phyloP scores from a whole-genome alignment of 192 early-diverging fungal genomes.

The Dispira simplex region DNA sequence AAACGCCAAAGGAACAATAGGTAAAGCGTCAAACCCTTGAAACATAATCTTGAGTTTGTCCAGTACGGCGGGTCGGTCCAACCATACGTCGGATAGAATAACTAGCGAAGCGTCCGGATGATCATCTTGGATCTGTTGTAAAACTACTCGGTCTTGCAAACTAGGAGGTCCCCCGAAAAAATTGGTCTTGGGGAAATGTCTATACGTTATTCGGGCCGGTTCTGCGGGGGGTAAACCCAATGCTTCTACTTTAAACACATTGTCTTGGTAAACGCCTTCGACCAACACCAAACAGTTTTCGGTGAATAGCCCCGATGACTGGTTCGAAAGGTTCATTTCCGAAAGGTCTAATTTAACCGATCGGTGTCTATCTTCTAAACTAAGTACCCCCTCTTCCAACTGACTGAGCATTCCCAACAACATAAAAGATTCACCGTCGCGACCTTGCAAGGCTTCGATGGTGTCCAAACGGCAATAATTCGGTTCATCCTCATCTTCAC shows the following conservation, averaged over 20 bases:
- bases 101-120: constrained; percentile 45
- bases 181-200: constrained; percentile 21
- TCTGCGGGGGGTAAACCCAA: constrained; percentile 71
- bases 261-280: constrained; percentile 61
- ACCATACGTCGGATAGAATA: constrained; percentile 70
- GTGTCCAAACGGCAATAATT: constrained; percentile 25
- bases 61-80: constrained; percentile 70
- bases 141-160: constrained; percentile 8
- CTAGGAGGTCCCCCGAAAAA: constrained; percentile 25
- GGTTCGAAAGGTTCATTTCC: constrained; percentile 22
- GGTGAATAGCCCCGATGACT: constrained; percentile 59
- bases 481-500: constrained; percentile 15
- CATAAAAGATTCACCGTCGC: constrained; percentile 44
- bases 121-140: constrained; percentile 13
- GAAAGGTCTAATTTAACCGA: constrained; percentile 60
- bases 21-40: constrained; percentile 43
- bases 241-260: constrained; percentile 46
- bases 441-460: constrained; percentile 67
- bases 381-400: constrained; percentile 61
- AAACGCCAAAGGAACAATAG: constrained; percentile 62
- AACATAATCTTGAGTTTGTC: constrained; percentile 55
- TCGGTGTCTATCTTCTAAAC: constrained; percentile 71
- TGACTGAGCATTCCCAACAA: constrained; percentile 82
- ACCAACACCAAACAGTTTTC: constrained; percentile 77
- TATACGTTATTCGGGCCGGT: constrained; percentile 19